These are phyloP conservation scores for Coniochaeta prunicola DNA, from an alignment of 2,329 filamentous ascomycete genomes.

Conservation along the genomic window DNA sequence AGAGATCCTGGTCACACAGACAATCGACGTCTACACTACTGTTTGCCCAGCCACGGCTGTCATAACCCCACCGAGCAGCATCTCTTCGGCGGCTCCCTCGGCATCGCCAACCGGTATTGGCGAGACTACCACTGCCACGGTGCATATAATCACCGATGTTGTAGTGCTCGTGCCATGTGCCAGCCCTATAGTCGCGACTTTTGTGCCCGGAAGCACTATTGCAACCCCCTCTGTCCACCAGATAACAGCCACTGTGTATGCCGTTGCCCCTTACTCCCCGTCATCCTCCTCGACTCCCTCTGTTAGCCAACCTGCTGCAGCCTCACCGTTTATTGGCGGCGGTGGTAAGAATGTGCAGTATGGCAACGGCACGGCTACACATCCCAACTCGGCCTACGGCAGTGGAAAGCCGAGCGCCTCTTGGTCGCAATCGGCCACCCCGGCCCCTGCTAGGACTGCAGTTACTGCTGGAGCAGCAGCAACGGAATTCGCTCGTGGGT, in stretches of 20 bases:
- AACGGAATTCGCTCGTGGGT: neutral
- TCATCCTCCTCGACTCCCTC: neutral
- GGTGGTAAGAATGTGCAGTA: neutral
- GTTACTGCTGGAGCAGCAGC: neutral
- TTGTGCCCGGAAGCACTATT: conserved; percentile 51
- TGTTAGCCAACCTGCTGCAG: neutral
- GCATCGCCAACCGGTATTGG: neutral
- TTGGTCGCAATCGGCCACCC: neutral
- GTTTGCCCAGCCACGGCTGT: conserved; percentile 7
- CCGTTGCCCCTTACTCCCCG: neutral
- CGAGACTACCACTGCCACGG: neutral
- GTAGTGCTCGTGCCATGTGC: conserved; percentile 14
- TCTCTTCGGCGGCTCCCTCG: conserved; percentile 1
- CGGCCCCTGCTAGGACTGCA: neutral
- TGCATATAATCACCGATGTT: conserved; percentile 12
- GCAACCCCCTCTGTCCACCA: neutral
- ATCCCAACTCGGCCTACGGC: neutral
- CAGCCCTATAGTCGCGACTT: conserved; percentile 26
- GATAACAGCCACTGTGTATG: conserved; percentile 4
- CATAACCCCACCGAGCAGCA: conserved; percentile 1
- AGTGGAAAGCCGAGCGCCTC: conserved; percentile 2
- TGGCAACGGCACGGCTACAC: conserved; percentile 1
- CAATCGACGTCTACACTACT: conserved; percentile 9
- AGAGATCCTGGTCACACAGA: conserved; percentile 15
- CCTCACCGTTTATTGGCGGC: conserved; percentile 1